Evolutionary conservation across 1,284 basidiomycete genomes (phyloP).

Genomic region (Irpex sp.): DNA sequence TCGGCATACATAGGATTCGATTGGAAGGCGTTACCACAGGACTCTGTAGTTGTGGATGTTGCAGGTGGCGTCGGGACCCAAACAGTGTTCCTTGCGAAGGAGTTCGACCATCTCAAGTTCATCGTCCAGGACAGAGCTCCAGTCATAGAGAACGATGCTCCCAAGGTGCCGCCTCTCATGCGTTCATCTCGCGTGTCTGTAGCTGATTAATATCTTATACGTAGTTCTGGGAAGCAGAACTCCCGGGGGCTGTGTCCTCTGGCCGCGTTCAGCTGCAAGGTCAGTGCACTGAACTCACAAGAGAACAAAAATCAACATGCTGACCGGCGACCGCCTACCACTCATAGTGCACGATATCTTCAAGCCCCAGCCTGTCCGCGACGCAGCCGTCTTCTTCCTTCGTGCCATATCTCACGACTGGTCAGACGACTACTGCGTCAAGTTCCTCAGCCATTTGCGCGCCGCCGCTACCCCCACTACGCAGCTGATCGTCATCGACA

Average conservation of each 20-base stretch:
- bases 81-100: constrained; percentile 17
- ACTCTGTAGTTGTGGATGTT: constrained; percentile 18
- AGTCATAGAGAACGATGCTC: constrained; percentile 11
- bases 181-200: not conserved
- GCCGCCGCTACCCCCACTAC: constrained; percentile 12
- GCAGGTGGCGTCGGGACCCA: constrained; percentile 21
- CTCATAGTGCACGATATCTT: constrained; percentile 22
- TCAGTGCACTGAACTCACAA: not conserved
- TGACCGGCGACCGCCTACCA: not conserved
- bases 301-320: too few relatives aligned
- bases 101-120: constrained; percentile 17
- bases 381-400: constrained; percentile 23
- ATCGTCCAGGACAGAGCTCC: constrained; percentile 18
- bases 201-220: not conserved
- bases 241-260: not conserved
- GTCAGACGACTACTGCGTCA: constrained; percentile 24
- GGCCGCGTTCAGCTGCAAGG: constrained; percentile 7
- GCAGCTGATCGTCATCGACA: constrained; percentile 6
- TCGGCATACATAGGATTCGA: constrained; percentile 10
- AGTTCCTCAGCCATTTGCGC: constrained; percentile 23
- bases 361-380: constrained; percentile 14
- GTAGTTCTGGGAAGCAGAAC: constrained; percentile 5
- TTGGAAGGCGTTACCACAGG: constrained; percentile 10
- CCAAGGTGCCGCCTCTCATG: constrained; percentile 8
- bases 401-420: constrained; percentile 28